phyloP scores from a whole-genome alignment of 805 yeast genomes.

The Yarrowia phangngaensis region DNA sequence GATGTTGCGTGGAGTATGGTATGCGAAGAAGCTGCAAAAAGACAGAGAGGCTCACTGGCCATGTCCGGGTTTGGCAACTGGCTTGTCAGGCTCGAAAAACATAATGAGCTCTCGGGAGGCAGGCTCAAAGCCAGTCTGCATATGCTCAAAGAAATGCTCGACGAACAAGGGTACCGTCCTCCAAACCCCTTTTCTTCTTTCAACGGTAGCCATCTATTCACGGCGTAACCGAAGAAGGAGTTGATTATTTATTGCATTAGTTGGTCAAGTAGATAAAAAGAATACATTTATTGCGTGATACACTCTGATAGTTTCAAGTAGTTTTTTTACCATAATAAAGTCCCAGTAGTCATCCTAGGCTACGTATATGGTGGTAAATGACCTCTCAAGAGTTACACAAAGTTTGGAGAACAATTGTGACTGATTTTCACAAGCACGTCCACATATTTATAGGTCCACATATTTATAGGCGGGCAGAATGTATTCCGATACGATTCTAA shows the following conservation, averaged over 20 bases:
- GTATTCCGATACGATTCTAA: no score
- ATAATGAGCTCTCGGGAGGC: constrained; percentile 23
- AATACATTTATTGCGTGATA: no score
- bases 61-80: constrained; percentile 17
- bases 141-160: constrained; percentile 5
- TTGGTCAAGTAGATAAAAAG: no score
- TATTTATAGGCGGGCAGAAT: no score
- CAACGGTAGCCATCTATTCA: constrained; percentile 9
- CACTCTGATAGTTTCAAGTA: no score
- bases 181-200: constrained; percentile 18
- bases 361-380: no score
- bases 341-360: no score
- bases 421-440: no score
- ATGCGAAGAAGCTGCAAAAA: constrained; percentile 23
- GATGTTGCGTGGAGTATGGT: constrained; percentile 20
- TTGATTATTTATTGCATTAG: constrained; percentile 17
- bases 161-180: constrained; percentile 19
- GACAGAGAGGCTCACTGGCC: constrained; percentile 25
- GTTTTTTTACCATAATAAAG: no score
- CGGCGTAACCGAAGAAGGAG: not conserved
- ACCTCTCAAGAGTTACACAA: no score
- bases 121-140: constrained; percentile 13
- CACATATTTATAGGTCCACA: no score
- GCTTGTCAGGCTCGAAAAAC: constrained; percentile 12
- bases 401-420: no score